phyloP scores from a whole-genome alignment of 192 early-diverging fungal genomes.

The Backusella luteola region DNA sequence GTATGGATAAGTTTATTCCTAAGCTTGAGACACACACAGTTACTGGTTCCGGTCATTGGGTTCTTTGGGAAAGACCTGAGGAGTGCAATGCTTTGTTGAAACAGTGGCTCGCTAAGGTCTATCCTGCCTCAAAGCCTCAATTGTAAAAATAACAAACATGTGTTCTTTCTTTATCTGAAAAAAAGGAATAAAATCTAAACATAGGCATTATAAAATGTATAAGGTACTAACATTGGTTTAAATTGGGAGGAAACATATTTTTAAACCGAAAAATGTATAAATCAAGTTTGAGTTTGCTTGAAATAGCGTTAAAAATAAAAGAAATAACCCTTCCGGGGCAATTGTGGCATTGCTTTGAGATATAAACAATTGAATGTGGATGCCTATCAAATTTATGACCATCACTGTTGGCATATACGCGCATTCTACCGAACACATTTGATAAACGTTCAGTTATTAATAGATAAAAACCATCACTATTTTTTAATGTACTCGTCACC shows the following conservation, averaged over 20 bases:
- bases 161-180: not conserved
- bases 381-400: too few relatives aligned
- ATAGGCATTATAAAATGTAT: not conserved
- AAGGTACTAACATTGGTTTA: not conserved
- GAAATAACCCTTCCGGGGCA: too few relatives aligned
- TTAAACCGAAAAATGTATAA: not conserved
- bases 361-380: too few relatives aligned
- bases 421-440: too few relatives aligned
- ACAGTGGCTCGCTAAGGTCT: conserved; percentile 14
- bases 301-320: not conserved
- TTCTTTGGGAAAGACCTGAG: conserved; percentile 34
- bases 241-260: not conserved
- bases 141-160: conserved; percentile 7
- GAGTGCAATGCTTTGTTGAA: conserved; percentile 31
- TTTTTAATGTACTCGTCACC: not conserved
- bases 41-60: conserved; percentile 35
- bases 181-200: not conserved
- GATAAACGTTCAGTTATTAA: not conserved
- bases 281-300: too few relatives aligned
- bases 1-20: conserved; percentile 28
- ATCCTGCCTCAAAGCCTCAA: conserved; percentile 10
- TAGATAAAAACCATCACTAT: too few relatives aligned
- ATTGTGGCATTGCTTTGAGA: too few relatives aligned
- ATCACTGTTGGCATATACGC: too few relatives aligned
- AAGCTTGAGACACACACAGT: conserved; percentile 27